Evolutionary conservation across 192 early-diverging fungal species (phyloP), one percentile per base, ranked within the genome.

Genomic region (Coemansia brasiliensis): DNA sequence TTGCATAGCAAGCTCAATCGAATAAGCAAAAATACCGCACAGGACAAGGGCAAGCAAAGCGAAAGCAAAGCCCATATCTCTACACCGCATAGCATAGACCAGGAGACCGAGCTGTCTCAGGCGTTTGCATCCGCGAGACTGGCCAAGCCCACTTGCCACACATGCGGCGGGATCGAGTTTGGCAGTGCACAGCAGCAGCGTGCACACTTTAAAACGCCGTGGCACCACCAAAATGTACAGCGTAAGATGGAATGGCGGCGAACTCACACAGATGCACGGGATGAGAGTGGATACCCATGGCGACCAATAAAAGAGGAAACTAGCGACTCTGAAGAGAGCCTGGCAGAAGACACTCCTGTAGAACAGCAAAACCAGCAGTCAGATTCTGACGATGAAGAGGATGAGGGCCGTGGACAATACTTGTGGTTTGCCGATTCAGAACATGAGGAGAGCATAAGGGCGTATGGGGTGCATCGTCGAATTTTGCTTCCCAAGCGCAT

Each of bases 131-230:
- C 65, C 2, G 64, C 49, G 10, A 63, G 74, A 2, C 13, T 71
- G 21, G 67, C 68, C 4, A 32, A 29, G 15, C 38, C 74, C 0
- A 58, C 55, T 1, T 78, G 74, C 52, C 56, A 67, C 18, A 64
- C 68, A 3, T 78, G 74, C 45, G 74, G 74, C 5, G 69, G 70
- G 0, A 39, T 59, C n/a, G 62, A 57, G 51, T 79, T 79, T 62
- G 55, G 40, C 11, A 46, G 38, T 22, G 27, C 45, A 2, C 51
- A 48, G 5, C 39, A 62, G 45, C 76, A 72, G 51, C 61, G 76
- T 0, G 26, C 25, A 17, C 76, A 79, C 37, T 65, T 65, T 27
- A 64, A 59, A 42, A 52, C 69, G 0, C 10, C 5, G 0, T 18
- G 38, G 59, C 76, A 79, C 38, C 49, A 39, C 9, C 21, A 13